Evolutionary conservation across 441 rosid species (phyloP), one percentile per base, ranked within the genome.

Genomic region (Dalechampia spathulata): DNA sequence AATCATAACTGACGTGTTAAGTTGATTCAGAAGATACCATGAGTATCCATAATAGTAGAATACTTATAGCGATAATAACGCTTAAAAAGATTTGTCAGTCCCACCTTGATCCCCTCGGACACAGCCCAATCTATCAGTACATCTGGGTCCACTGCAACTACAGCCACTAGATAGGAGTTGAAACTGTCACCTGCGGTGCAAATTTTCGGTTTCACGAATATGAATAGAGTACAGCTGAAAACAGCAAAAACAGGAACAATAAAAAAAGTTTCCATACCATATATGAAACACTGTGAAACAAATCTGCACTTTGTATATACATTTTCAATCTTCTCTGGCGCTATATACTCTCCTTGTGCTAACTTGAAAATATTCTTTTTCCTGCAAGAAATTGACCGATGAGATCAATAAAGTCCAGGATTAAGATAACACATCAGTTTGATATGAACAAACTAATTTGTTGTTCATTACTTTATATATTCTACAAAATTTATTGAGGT

Each of bases 291-390:
- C 52, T 90, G 97, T 56, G 70, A 67, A 34, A 90, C 73, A 73
- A 85, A 93, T 66, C 74, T 76, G 93, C 95, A 85, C 60, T 87
- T 93, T 17, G 90, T 77, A 72, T 90, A 87, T 26, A 82, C 93
- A 71, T 85, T 93, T 83, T 93, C 97, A 23, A 93, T 78, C 76
- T 90, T 93, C 83, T 93, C 99, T 2, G 99, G 96, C 57, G 99
- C 99, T 62, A 93, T 87, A 67, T 90, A 93, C 77, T 93, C 99
- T n/a, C 99, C 99, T 52, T 93, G 99, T 12, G 99, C 95, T 78
- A 93, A 69, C 74, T 93, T 93, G 73, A 93, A 93, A 68, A 93
- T 93, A 72, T 93, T 93, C 83, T 93, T 93, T 72, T 93, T 93
- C 83, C 99, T 93, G 74, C 57, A 57, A 55, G 60, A 68, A 63